A percentile compares a stretch with the other conserved stretches of the same genome.
Evolutionary conservation across 306 rosid genomes (phyloP).

Genomic region (Cicer yamashitae): DNA sequence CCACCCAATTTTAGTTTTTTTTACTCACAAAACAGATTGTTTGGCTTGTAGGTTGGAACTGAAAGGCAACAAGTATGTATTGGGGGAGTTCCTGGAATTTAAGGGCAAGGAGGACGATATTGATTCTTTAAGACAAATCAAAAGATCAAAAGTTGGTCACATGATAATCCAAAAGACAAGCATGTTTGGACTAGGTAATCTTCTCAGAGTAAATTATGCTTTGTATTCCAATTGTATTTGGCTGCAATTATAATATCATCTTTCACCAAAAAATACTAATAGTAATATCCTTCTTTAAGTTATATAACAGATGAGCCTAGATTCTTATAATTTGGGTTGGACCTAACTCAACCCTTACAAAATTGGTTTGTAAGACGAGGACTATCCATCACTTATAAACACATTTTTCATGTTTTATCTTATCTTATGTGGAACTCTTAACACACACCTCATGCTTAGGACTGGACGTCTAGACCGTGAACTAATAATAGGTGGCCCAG

Average conservation of each 20-base stretch:
- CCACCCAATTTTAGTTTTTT: constrained; percentile 2
- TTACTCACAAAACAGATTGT: constrained; percentile 33
- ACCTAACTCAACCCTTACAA: no score
- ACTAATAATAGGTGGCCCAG: no score
- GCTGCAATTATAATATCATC: constrained; percentile 16
- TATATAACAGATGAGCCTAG: constrained; percentile 12
- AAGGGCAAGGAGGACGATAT: constrained; percentile 87
- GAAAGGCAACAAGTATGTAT: constrained; percentile 70
- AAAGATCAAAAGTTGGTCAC: constrained; percentile 79
- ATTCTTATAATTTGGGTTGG: not conserved
- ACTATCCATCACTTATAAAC: no score
- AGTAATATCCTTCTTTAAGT: not conserved
- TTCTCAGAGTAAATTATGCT: constrained; percentile 21
- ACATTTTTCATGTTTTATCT: no score
- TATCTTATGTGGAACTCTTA: no score
- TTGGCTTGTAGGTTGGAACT: constrained; percentile 76
- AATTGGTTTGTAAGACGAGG: no score
- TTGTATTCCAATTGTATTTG: constrained; percentile 16
- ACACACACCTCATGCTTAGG: no score
- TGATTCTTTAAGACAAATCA: constrained; percentile 63
- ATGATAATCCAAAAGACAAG: constrained; percentile 78
- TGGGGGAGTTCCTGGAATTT: constrained; percentile 92
- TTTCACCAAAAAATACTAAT: constrained; percentile 8
- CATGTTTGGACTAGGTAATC: constrained; percentile 94
- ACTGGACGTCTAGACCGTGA: no score